Conservation (phyloP, 2,329 filamentous ascomycete genomes). For the Penicillium sp. region DNA sequence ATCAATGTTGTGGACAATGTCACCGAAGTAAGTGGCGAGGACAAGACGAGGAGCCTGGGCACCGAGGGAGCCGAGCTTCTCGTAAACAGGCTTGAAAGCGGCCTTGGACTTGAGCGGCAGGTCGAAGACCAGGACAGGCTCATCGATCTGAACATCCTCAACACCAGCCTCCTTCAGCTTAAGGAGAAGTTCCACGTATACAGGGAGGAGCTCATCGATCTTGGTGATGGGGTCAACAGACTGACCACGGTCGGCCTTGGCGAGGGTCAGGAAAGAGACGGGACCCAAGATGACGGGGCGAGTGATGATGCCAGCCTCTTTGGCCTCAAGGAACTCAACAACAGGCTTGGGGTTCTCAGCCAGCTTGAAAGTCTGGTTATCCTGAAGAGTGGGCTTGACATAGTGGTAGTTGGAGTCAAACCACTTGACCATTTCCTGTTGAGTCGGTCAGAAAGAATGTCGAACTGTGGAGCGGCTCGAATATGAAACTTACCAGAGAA, state of each 20-base stretch:
- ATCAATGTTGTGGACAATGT: constrained; percentile 98
- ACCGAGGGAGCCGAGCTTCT: constrained; percentile 76
- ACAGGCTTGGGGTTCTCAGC: constrained; percentile 88
- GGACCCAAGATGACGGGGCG: constrained; percentile 94
- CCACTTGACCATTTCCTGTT: constrained; percentile 98
- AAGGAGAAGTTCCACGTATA: constrained; percentile 90
- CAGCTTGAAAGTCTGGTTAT: constrained; percentile 96
- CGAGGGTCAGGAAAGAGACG: constrained; percentile 95
- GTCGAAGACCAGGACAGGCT: constrained; percentile 96
- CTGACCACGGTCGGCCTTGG: constrained; percentile 97
- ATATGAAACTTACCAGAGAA: constrained; percentile 62
- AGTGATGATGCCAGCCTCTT: constrained; percentile 91
- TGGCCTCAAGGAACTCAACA: constrained; percentile 92
- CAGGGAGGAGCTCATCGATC: constrained; percentile 87
- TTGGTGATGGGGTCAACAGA: constrained; percentile 91
- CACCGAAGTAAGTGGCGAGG: constrained; percentile 97
- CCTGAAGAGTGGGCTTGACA: constrained; percentile 97
- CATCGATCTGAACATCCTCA: constrained; percentile 96
- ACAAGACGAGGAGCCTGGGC: constrained; percentile 84
- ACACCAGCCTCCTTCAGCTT: constrained; percentile 96
- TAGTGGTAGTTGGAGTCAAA: constrained; percentile 99
- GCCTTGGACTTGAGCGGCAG: constrained; percentile 87
- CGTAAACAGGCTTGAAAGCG: constrained; percentile 97
- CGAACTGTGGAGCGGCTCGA: neutral
- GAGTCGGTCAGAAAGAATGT: neutral